phyloP scores from a whole-genome alignment of 345 rosid species.

The Hibiscus syriacus region DNA sequence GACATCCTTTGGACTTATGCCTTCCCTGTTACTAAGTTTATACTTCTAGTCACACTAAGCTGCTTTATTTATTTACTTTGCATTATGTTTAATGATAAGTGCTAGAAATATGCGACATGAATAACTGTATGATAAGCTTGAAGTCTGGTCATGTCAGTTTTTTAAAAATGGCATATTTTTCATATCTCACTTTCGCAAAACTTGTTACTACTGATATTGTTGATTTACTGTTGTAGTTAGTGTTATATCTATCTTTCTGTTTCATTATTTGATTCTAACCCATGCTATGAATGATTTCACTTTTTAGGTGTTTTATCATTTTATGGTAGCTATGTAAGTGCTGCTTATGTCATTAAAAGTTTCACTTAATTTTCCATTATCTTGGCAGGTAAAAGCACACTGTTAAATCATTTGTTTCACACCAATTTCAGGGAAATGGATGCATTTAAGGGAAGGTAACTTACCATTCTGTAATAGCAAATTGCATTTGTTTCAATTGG shows the following conservation, averaged over 20 bases:
- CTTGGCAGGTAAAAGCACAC: conserved; percentile 89
- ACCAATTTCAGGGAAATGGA: conserved; percentile 99
- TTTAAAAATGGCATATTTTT: neutral
- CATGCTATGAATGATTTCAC: neutral
- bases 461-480: conserved; percentile 6
- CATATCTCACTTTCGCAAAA: neutral
- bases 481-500: conserved; percentile 12
- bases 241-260: neutral
- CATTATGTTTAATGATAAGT: neutral
- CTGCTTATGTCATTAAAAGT: neutral
- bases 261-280: neutral
- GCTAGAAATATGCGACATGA: neutral
- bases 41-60: neutral
- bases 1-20: neutral
- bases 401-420: conserved; percentile 74
- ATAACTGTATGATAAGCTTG: neutral
- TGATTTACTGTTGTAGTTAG: neutral
- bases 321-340: neutral
- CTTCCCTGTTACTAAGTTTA: neutral
- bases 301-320: neutral
- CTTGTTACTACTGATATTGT: neutral
- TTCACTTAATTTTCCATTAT: conserved; percentile 24
- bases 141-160: neutral
- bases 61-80: neutral
- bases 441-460: conserved; percentile 93